Base-by-base conservation (phyloP, 2,329 filamentous ascomycete genomes). In the Phialophora tarda region DNA sequence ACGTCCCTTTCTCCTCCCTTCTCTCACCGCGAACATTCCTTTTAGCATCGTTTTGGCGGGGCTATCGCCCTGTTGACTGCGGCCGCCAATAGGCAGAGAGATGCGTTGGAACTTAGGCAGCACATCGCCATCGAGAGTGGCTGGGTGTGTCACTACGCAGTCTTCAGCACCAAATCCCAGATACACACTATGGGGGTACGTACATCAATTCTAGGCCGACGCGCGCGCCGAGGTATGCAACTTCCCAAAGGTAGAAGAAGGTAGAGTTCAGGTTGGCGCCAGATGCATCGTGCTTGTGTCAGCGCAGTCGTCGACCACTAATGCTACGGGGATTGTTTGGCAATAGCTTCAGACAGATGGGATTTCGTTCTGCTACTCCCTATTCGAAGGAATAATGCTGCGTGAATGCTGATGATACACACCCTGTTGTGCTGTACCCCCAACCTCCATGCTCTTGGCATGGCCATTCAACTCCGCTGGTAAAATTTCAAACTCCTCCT, bases 1-100 rank as follows among this genome's bases (percentile, higher is more conserved):
- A 30, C 26, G 3, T 23, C 3, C 12, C 51, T 21, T 4, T 5
- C 21, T 24, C n/a, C 48, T 44, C 38, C 8, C 21, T 26, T 51
- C 28, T 34, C 53, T 55, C 12, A 55, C 53, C 53, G 53, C 53
- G 53, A 34, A 34, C 8, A 32, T 55, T 55, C 53, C 53, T 44
- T 44, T 32, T 28, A 12, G 28, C 21, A 55, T 55, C 28, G 14
- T 30, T 30, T 28, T 11, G 23, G 48, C 48, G 48, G 21, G 48
- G 17, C 12, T 26, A 21, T 51, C 48, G 14, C 23, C 3, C 48
- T 51, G 21, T 4, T 7, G 10, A 23, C 10, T 51, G 10, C 48
- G 4, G 14, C 21, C 6, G 48, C 48, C 21, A 26, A 51, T 23
- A 26, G 5, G 48, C 24, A 28, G 11, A 23, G 21, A 12, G 38